Evolutionary conservation across 164 flowering plant genomes (phyloP).

Genomic region (Berberis vulgaris): DNA sequence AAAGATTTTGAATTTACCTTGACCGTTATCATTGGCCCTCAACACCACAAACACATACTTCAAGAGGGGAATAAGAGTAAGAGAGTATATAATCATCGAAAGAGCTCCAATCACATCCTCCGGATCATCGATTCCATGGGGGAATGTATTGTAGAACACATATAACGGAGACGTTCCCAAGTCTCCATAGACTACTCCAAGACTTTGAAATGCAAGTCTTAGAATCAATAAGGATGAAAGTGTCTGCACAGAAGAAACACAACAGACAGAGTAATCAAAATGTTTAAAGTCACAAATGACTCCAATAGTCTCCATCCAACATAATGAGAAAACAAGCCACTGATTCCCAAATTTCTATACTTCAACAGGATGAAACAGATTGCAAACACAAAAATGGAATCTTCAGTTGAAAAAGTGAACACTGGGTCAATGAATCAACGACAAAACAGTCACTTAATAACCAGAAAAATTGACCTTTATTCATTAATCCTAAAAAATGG

Average conservation of each 20-base stretch:
- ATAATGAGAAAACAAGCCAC: no score
- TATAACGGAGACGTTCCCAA: constrained; percentile 96
- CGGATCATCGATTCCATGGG: constrained; percentile 45
- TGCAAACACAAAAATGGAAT: no score
- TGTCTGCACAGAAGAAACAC: constrained; percentile 10
- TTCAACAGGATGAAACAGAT: no score
- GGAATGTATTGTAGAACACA: constrained; percentile 91
- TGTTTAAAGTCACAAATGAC: no score
- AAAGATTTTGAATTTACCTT: constrained; percentile 40
- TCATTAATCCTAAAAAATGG: neutral
- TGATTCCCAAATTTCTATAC: no score
- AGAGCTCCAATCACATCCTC: constrained; percentile 93
- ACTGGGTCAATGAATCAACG: no score
- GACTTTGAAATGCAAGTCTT: constrained; percentile 68
- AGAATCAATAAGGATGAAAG: neutral
- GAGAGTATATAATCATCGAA: constrained; percentile 85
- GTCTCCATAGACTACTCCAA: constrained; percentile 96
- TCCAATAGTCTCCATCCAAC: no score
- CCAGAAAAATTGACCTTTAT: no score
- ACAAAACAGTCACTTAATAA: no score
- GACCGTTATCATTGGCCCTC: constrained; percentile 86
- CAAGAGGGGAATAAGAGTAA: constrained; percentile 78
- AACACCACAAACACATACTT: constrained; percentile 84
- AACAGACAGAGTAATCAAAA: no score
- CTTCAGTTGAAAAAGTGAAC: no score